Base-by-base conservation (phyloP, 441 rosid genomes). In the Euphorbia celastroides region DNA sequence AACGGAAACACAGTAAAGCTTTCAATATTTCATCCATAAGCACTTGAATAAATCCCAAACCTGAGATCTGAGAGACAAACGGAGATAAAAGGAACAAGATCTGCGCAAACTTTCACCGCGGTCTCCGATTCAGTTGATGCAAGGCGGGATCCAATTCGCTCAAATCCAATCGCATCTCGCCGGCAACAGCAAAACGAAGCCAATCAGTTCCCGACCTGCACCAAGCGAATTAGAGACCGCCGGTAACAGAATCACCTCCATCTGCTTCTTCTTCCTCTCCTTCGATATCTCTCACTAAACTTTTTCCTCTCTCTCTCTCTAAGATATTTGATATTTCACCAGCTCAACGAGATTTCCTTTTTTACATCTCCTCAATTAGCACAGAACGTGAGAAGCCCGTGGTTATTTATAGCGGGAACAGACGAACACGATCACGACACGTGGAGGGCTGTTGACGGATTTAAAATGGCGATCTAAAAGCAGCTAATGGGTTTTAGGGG, bases 111-210 rank as follows among this genome's bases (percentile, higher is more conserved):
- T 70, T 75, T 83, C 92, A 86, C 89, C 88, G 78, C 90, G 81
- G 90, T 78, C 86, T 85, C 99, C 95, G 96, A 93, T 91, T 93
- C 97, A 90, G 93, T 93, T 93, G 99, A 89, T 90, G 96, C 99
- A 93, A 93, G 95, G 99, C 99, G 88, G 99, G 99, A 93, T 78
- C 89, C 76, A 77, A 89, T 77, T 80, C 74, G 75, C 77, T 51
- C 76, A 14, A n/a, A 11, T 52, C 77, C 78, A 79, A 72, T 69
- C 72, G 67, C 59, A 19, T 12, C 26, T 55, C 57, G 50, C 65
- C 74, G 74, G 50, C 65, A 16, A 5, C 60, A 76, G 67, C 65
- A 22, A 67, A 36, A 62, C 62, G 42, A 46, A 68, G 73, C 70
- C 67, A 73, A 84, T 80, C 72, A 77, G 95, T 84, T 93, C 98